Conservation (phyloP, 306 rosid genomes). For the Medicago ruthenica region DNA sequence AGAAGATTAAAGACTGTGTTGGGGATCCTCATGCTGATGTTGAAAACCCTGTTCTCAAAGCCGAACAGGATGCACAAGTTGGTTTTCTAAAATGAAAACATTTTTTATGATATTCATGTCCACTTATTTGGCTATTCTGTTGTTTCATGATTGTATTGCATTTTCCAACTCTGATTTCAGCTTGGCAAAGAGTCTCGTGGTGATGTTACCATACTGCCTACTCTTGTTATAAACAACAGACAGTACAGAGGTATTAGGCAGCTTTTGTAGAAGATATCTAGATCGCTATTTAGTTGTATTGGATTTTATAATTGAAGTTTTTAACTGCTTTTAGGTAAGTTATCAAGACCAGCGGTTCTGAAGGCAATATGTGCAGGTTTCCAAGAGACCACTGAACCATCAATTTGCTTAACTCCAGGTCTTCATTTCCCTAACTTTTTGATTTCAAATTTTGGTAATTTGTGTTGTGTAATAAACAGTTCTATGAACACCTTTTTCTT, state of each 20-base stretch:
- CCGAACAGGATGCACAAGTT: constrained; percentile 94
- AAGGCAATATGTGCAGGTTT: constrained; percentile 92
- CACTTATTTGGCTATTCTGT: constrained; percentile 18
- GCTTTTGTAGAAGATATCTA: constrained; percentile 15
- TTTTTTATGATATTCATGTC: constrained; percentile 9
- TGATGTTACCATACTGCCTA: constrained; percentile 95
- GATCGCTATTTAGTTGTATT: constrained; percentile 1
- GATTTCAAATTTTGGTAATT: not conserved
- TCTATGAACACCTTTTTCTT: not conserved
- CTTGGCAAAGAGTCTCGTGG: constrained; percentile 92
- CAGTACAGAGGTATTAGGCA: constrained; percentile 80
- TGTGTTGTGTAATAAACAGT: not conserved
- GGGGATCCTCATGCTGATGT: constrained; percentile 78
- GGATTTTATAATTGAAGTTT: constrained; percentile 4
- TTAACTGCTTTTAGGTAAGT: constrained; percentile 64
- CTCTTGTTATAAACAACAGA: constrained; percentile 88
- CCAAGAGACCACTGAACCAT: constrained; percentile 89
- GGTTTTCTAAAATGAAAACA: constrained; percentile 22
- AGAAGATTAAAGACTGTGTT: constrained; percentile 76
- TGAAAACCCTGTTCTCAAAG: constrained; percentile 78
- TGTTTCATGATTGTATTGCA: constrained; percentile 25
- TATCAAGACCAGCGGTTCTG: constrained; percentile 86
- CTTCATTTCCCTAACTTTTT: constrained; percentile 20
- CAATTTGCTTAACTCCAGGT: constrained; percentile 91
- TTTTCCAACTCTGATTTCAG: constrained; percentile 54